Evolutionary conservation across 305 asterid species (phyloP).

Genomic region (Fraxinus greggii): DNA sequence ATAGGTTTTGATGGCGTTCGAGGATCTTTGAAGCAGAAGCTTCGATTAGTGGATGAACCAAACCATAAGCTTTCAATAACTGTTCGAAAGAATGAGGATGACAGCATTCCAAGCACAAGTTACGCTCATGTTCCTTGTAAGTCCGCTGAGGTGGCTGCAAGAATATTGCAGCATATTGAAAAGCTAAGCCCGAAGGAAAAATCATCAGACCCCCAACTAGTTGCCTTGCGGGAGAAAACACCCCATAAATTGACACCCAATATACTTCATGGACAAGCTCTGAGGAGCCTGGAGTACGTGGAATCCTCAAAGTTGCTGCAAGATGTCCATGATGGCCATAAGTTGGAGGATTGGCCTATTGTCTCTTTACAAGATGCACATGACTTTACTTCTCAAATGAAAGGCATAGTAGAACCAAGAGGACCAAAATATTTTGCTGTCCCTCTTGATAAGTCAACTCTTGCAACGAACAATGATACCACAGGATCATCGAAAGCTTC

Average conservation of each 20-base stretch:
- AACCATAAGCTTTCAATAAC: conserved; percentile 31
- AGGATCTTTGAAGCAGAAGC: conserved; percentile 35
- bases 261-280: conserved; percentile 61
- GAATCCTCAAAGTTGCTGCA: conserved; percentile 53
- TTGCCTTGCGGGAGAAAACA: conserved; percentile 43
- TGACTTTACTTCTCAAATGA: conserved; percentile 35
- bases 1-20: conserved; percentile 38
- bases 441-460: conserved; percentile 28
- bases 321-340: conserved; percentile 38
- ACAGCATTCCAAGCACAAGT: conserved; percentile 47
- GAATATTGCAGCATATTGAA: conserved; percentile 77
- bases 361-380: conserved; percentile 26
- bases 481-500: conserved; percentile 33
- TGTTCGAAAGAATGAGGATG: conserved; percentile 40
- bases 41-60: conserved; percentile 36
- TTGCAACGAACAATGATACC: conserved; percentile 30
- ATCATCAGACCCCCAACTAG: conserved; percentile 51
- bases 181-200: conserved; percentile 64
- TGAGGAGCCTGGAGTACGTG: conserved; percentile 53
- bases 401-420: conserved; percentile 34
- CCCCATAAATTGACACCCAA: conserved; percentile 46
- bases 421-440: conserved; percentile 26
- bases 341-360: conserved; percentile 38
- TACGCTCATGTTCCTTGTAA: conserved; percentile 53
- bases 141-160: conserved; percentile 75